Percentiles rank a stretch among this genome's conserved stretches.
Evolutionary conservation across 331 rosid genomes (phyloP).

Genomic region (Acacia concinna): DNA sequence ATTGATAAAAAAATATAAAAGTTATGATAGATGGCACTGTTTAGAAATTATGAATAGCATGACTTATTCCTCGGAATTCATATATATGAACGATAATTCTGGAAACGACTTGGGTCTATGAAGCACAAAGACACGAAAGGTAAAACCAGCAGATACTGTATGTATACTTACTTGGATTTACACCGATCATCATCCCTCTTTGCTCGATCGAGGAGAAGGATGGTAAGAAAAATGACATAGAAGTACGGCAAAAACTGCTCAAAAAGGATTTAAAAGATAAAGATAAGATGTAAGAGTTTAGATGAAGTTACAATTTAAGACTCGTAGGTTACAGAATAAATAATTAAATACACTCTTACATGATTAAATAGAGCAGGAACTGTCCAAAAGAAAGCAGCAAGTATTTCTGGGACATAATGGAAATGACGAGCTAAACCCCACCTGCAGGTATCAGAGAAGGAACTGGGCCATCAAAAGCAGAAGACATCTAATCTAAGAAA

Average conservation of each 20-base stretch:
- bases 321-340: background rate
- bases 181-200: constrained; percentile 95
- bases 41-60: background rate
- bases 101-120: background rate
- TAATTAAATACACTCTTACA: constrained; percentile 42
- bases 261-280: background rate
- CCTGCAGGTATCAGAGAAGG: constrained; percentile 53
- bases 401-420: constrained; percentile 96
- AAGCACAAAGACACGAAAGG: constrained; percentile 6
- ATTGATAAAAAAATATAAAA: background rate
- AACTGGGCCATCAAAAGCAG: constrained; percentile 12
- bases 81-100: background rate
- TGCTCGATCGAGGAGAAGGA: constrained; percentile 93
- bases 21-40: background rate
- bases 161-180: constrained; percentile 80
- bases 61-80: background rate
- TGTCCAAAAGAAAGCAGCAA: constrained; percentile 96
- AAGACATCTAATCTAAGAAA: constrained; percentile 1
- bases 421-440: constrained; percentile 98
- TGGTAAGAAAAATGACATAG: constrained; percentile 83
- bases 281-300: constrained; percentile 10
- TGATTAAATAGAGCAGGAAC: constrained; percentile 91
- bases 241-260: constrained; percentile 94
- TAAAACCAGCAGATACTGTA: constrained; percentile 18
- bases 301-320: constrained; percentile 8